phyloP scores from a whole-genome alignment of 148 eudicot genomes.

The Rhododendron simsii region DNA sequence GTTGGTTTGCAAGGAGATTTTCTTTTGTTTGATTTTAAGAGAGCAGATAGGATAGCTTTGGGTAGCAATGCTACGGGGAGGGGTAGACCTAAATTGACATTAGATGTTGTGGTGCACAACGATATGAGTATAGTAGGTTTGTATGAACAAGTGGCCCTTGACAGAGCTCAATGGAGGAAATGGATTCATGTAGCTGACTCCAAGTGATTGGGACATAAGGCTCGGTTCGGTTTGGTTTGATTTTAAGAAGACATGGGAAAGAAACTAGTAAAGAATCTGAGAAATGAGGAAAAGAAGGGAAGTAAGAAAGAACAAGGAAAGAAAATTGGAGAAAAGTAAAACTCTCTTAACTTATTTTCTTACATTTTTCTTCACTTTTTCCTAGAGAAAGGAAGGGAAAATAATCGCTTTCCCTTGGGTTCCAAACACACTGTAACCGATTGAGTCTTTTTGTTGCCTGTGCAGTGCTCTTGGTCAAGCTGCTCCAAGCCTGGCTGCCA shows the following conservation, averaged over 20 bases:
- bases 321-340: neutral
- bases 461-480: slow-evolving; percentile 81
- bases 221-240: too few species aligned
- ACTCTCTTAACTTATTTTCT: neutral
- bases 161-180: too few species aligned
- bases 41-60: too few species aligned
- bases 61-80: too few species aligned
- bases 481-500: slow-evolving; percentile 62
- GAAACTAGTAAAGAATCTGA: neutral
- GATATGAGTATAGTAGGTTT: too few species aligned
- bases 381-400: neutral
- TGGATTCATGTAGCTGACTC: too few species aligned
- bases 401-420: neutral
- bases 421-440: neutral
- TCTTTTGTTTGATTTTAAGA: neutral
- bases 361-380: neutral
- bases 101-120: too few species aligned
- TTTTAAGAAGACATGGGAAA: neutral
- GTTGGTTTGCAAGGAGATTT: neutral
- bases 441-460: neutral
- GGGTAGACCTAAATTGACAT: too few species aligned
- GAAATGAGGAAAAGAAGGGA: neutral
- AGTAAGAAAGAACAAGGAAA: neutral
- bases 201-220: too few species aligned
- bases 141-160: too few species aligned